phyloP scores from a whole-genome alignment of 441 rosid species.

The Croton laevigatus region DNA sequence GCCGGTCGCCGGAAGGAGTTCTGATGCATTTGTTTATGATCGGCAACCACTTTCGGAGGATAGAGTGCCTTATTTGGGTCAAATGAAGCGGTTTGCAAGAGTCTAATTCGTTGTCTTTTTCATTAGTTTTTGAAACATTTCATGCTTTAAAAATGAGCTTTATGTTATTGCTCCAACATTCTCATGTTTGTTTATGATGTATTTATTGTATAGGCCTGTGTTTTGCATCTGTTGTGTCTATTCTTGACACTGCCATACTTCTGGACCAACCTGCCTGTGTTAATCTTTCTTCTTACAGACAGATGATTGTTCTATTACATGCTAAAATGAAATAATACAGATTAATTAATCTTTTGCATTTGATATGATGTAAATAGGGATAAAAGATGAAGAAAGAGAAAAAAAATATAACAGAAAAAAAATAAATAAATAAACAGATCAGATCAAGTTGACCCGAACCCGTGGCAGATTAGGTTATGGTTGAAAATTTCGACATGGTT shows the following conservation, averaged over 20 bases:
- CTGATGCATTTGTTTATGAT: too few relatives aligned
- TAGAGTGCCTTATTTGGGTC: too few relatives aligned
- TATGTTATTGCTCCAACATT: neutral
- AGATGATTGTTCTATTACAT: neutral
- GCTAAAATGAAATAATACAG: neutral
- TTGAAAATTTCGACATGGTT: too few relatives aligned
- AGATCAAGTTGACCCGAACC: too few relatives aligned
- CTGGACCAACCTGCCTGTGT: too few relatives aligned
- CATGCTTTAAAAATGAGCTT: neutral
- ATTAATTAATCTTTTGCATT: neutral
- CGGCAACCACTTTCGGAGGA: too few relatives aligned
- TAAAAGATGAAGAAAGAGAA: neutral
- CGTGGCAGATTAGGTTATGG: too few relatives aligned
- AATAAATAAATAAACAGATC: too few relatives aligned
- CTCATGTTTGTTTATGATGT: neutral
- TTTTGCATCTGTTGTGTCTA: neutral
- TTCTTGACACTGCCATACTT: neutral
- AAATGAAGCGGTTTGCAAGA: too few relatives aligned
- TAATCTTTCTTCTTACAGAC: too few relatives aligned
- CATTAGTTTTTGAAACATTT: neutral
- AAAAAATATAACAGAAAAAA: neutral
- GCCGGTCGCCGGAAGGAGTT: too few relatives aligned
- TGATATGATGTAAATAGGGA: neutral
- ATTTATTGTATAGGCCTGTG: neutral
- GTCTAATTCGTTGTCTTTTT: neutral